These are phyloP conservation scores for Glycine soja DNA, from an alignment of 306 rosid species.

Conservation along the genomic window DNA sequence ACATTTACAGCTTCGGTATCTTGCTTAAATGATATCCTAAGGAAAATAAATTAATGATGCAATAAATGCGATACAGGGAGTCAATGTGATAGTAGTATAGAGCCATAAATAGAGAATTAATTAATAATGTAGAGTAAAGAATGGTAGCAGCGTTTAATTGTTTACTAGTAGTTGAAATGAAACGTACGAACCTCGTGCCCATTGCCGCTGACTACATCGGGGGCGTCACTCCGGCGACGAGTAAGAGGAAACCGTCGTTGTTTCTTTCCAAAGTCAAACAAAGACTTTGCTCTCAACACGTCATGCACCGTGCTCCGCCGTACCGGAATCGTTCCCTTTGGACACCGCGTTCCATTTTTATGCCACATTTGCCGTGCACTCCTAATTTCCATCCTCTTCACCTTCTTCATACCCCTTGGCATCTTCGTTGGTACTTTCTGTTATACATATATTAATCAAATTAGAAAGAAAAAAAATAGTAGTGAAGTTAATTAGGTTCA, in stretches of 20 bases:
- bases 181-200: conserved; percentile 80
- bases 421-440: conserved; percentile 67
- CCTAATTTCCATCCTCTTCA: not conserved
- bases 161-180: no score
- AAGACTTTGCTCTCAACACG: conserved; percentile 81
- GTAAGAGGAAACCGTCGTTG: conserved; percentile 39
- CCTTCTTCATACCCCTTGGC: conserved; percentile 56
- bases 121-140: no score
- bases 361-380: conserved; percentile 80
- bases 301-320: conserved; percentile 71
- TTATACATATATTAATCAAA: not conserved
- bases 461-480: no score
- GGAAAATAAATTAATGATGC: no score
- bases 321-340: conserved; percentile 82
- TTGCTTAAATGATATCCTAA: no score
- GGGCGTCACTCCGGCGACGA: conserved; percentile 31
- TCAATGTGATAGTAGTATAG: no score
- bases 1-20: no score
- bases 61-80: no score
- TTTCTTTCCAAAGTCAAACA: conserved; percentile 85
- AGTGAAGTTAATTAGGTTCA: no score
- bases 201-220: conserved; percentile 74
- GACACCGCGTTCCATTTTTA: conserved; percentile 80
- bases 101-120: no score
- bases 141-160: no score